Conservation (phyloP, 192 early-diverging fungal species). For the Podila minutissima region DNA sequence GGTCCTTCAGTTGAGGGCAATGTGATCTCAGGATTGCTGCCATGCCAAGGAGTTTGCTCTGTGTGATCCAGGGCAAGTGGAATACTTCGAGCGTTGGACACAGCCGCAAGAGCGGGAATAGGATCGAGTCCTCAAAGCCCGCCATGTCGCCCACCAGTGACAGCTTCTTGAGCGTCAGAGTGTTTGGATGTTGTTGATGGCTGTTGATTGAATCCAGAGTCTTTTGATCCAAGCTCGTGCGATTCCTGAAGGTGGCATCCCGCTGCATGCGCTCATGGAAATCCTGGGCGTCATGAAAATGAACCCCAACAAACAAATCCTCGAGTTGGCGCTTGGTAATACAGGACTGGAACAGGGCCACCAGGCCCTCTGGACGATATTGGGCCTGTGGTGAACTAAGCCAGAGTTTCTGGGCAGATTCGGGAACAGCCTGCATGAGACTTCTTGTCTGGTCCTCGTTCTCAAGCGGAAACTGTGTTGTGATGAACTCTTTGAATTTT, state of each 20-base stretch:
- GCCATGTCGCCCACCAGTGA: neutral
- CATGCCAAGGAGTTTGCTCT: neutral
- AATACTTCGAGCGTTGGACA: neutral
- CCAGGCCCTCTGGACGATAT: neutral
- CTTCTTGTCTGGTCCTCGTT: neutral
- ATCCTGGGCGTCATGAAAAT: neutral
- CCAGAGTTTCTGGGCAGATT: neutral
- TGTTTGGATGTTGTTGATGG: neutral
- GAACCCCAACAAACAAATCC: neutral
- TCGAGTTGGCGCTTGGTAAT: neutral
- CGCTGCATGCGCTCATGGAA: neutral
- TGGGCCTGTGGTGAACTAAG: neutral
- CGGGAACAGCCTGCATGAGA: neutral
- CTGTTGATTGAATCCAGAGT: neutral
- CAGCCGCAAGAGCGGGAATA: neutral
- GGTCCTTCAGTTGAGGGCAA: neutral
- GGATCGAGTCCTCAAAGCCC: neutral
- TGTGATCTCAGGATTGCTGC: neutral
- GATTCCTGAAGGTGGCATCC: neutral
- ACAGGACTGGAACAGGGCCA: neutral
- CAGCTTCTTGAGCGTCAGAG: neutral
- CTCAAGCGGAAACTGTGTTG: neutral
- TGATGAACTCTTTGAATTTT: neutral
- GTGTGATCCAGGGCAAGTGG: neutral
- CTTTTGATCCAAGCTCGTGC: neutral